Evolutionary conservation across 75 land plant genomes (phyloP).

Genomic region (Pseudotsuga menziesii): DNA sequence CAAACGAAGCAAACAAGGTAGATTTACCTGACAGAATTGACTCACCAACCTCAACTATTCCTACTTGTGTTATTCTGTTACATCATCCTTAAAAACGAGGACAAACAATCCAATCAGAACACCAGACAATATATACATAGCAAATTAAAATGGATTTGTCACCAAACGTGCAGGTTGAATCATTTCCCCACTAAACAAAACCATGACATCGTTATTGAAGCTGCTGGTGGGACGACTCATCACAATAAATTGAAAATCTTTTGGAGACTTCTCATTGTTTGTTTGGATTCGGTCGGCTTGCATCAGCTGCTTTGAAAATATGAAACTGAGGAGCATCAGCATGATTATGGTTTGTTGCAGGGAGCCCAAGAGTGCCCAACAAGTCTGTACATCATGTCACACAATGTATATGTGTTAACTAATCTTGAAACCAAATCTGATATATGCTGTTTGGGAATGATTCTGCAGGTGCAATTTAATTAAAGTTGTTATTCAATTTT

Average conservation of each 20-base stretch:
- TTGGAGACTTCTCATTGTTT: background rate
- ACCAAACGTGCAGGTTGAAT: too few species aligned
- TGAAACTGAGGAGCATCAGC: background rate
- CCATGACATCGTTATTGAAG: background rate
- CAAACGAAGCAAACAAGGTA: too few species aligned
- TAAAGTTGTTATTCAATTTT: background rate
- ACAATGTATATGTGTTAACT: background rate
- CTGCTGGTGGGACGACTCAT: background rate
- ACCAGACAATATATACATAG: too few species aligned
- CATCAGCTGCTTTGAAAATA: constrained; percentile 5
- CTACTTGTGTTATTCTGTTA: too few species aligned
- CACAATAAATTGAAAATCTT: background rate
- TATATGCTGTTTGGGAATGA: too few species aligned
- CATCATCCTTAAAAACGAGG: too few species aligned
- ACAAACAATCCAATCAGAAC: too few species aligned
- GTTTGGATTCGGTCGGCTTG: background rate
- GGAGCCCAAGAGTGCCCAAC: constrained; percentile 9
- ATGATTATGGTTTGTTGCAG: background rate
- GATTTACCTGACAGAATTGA: too few species aligned
- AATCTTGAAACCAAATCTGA: background rate
- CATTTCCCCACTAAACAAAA: too few species aligned
- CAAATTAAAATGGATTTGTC: too few species aligned
- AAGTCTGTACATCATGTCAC: constrained; percentile 1
- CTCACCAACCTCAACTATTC: too few species aligned
- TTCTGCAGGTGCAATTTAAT: background rate